Base-by-base conservation (phyloP, 202 grass and related monocot species). In the Carex arenaria region DNA sequence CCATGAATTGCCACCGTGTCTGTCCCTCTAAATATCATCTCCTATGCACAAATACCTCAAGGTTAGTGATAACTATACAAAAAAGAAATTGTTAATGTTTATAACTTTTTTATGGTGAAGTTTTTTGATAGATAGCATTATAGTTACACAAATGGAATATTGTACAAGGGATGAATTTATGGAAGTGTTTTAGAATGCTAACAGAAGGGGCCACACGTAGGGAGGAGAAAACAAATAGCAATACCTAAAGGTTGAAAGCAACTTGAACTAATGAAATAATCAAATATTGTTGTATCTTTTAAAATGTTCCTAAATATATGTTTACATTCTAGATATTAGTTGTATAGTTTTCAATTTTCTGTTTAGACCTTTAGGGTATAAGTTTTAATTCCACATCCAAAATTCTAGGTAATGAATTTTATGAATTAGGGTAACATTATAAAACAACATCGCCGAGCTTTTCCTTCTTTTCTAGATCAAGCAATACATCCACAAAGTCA, bases 1-100 rank as follows among this genome's bases (percentile, higher is more conserved):
- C 91, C 84, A 93, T 90, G 34, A 93, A 90, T 90, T 0, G 91
- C 91, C 3, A 93, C 91, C 0, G 88, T 93, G 81, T 93, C 91
- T 0, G 91, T 85, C 17, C 91, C 91, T 83, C 91, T 82, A 81
- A 93, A 93, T 34, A 93, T 87, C 91, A 93, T 88, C 65, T 93
- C 91, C 91, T 93, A 67, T 8, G 9, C 2, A 54, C 4, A 69
- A 15, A 13, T 15, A 4, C 23, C 2, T 47, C 40, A 45, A 80
- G 38, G 6, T 12, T 61, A 62, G 60, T 5, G 23, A n/a, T 26
- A 62, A 78, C 26, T 26, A 26, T 26, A 26, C 78, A 65, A 47
- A 28, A 28, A 60, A 83, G 72, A n/a, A 42, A 52, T 12, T 1
- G 43, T 30, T 57, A 30, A 54, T 52, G 47, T 9, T 49, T 12